A percentile compares a stretch with the other conserved stretches of the same genome.
phyloP scores from a whole-genome alignment of 2,329 filamentous ascomycete species.

The Aspergillus transmontanensis region DNA sequence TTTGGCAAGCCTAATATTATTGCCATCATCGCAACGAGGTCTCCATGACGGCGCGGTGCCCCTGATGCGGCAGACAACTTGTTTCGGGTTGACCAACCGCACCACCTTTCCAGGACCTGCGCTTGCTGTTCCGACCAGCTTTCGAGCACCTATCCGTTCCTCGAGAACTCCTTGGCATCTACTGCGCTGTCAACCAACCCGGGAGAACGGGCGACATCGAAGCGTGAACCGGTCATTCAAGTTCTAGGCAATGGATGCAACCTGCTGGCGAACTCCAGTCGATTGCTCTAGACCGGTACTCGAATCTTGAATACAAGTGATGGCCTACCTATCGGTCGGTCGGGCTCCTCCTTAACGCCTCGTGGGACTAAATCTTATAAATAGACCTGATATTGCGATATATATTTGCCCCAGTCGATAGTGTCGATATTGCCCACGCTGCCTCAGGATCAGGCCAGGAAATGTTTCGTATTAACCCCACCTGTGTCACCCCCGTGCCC shows the following conservation, averaged over 20 bases:
- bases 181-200: too few species aligned
- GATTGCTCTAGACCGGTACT: background rate
- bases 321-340: too few species aligned
- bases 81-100: background rate
- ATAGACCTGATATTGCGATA: background rate
- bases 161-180: too few species aligned
- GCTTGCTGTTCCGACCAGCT: too few species aligned
- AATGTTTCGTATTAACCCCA: too few species aligned
- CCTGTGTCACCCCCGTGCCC: background rate
- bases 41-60: background rate
- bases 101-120: background rate
- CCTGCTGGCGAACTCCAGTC: background rate
- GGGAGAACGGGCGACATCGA: too few species aligned
- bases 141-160: too few species aligned
- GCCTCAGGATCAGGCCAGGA: background rate
- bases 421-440: background rate
- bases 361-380: background rate
- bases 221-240: background rate
- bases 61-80: background rate
- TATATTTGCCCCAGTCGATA: background rate
- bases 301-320: background rate
- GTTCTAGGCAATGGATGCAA: background rate
- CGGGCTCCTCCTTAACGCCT: background rate
- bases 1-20: background rate
- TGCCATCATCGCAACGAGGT: background rate